Base-by-base conservation (phyloP, 1,139 yeast genomes). In the Candida dubliniensis region DNA sequence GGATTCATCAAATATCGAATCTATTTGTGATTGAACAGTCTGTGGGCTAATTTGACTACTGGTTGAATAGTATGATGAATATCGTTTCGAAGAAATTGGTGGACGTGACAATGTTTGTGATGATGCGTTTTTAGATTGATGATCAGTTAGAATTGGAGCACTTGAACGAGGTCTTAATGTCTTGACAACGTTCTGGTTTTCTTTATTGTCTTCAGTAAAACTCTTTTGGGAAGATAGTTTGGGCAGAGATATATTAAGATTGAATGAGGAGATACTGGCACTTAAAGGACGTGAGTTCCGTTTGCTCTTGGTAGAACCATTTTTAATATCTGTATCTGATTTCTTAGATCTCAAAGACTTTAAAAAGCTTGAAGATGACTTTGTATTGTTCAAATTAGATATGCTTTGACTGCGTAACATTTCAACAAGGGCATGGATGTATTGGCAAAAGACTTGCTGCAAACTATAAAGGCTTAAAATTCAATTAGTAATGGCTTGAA, bases 371-470 rank as follows among this genome's bases (percentile, higher is more conserved):
- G 49, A 36, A 11, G 57, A 44, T 34, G 55, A 53, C 11, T 56
- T 61, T 35, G 53, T 54, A 36, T 62, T 69, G 40, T 52, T 49
- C 13, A 66, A 50, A 45, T 64, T 61, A 35, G 61, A 53, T 23
- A 63, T 62, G 43, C 68, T 64, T 41, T 64, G 69, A 44, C 69
- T 63, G 42, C 68, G 60, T 38, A 66, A 54, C 71, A 66, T 64
- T 24, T 13, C 10, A 23, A 7, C 15, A 23, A 32, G 6, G 9
- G 34, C n/a, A 13, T 11, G 34, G 23, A 23, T 8, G 34, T 30
- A 4, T 8, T 15, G 24, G 14, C 4, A 9, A 32, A 13, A 24
- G 8, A 32, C 12, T 27, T 11, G 31, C 7, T 10, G 12, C 11
- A 27, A n/a, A 27, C 31, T 11, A 27, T 27, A 27, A n/a, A 27